A percentile compares a stretch with the other conserved stretches of the same genome.
These are phyloP conservation scores for Yamadazyma dendronema DNA, from an alignment of 1,139 yeast genomes.

Conservation along the genomic window DNA sequence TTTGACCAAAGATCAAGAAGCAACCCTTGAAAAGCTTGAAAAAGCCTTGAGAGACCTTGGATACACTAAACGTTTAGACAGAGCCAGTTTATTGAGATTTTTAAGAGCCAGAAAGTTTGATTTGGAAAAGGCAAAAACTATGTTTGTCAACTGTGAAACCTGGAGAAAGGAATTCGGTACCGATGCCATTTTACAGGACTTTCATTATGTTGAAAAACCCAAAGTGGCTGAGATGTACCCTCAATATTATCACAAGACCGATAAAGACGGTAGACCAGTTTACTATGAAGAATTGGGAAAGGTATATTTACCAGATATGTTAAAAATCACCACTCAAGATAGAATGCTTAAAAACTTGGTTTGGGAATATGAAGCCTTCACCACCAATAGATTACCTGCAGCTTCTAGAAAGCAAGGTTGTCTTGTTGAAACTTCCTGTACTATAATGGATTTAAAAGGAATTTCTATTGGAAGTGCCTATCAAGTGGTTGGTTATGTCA, in stretches of 20 bases:
- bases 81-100: constrained; percentile 85
- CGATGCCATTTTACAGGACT: constrained; percentile 80
- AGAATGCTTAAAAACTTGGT: constrained; percentile 94
- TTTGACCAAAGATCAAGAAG: constrained; percentile 66
- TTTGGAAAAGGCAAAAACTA: constrained; percentile 68
- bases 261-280: constrained; percentile 94
- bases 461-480: constrained; percentile 81
- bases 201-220: constrained; percentile 88
- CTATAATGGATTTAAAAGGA: constrained; percentile 92
- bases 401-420: constrained; percentile 80
- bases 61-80: constrained; percentile 75
- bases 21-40: constrained; percentile 57
- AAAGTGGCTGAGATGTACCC: constrained; percentile 88
- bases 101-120: constrained; percentile 95
- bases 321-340: constrained; percentile 90
- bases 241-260: constrained; percentile 95
- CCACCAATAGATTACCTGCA: constrained; percentile 83
- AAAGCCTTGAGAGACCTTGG: constrained; percentile 60
- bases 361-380: constrained; percentile 96
- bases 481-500: constrained; percentile 82
- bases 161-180: constrained; percentile 91
- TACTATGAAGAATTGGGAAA: constrained; percentile 92
- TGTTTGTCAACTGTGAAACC: constrained; percentile 84
- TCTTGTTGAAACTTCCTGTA: constrained; percentile 92
- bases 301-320: constrained; percentile 87